These are phyloP conservation scores for Salix purpurea DNA, from an alignment of 345 rosid genomes.

Conservation along the genomic window DNA sequence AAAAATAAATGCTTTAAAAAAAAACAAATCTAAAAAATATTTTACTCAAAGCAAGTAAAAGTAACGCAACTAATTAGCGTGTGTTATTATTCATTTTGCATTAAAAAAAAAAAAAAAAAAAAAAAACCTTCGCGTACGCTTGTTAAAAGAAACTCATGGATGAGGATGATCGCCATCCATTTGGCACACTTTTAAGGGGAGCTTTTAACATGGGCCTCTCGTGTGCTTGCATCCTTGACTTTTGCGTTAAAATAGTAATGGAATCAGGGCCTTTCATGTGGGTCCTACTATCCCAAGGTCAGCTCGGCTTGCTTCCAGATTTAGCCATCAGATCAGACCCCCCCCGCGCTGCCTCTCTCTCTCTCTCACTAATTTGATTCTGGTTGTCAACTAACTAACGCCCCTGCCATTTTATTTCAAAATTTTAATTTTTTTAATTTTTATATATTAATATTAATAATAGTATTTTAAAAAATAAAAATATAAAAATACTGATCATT, in stretches of 20 bases:
- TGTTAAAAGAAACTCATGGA: not conserved
- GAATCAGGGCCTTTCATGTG: not conserved
- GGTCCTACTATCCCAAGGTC: not conserved
- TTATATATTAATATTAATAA: too few relatives aligned
- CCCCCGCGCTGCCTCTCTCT: too few relatives aligned
- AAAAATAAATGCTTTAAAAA: too few relatives aligned
- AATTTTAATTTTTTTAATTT: too few relatives aligned
- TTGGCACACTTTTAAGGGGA: slow-evolving; percentile 11
- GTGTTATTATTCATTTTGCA: too few relatives aligned
- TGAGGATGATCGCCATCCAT: slow-evolving; percentile 7
- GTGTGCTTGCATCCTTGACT: slow-evolving; percentile 20
- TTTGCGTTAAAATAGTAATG: slow-evolving; percentile 3
- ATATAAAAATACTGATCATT: too few relatives aligned
- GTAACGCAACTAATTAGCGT: not conserved
- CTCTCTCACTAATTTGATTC: not conserved
- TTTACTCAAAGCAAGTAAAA: too few relatives aligned
- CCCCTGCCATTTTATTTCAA: too few relatives aligned
- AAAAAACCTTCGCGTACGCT: too few relatives aligned
- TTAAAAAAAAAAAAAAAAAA: too few relatives aligned
- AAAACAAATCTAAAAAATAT: too few relatives aligned
- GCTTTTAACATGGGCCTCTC: slow-evolving; percentile 9
- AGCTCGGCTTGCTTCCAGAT: slow-evolving; percentile 11
- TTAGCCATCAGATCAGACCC: not conserved
- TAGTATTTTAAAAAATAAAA: too few relatives aligned
- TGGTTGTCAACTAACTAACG: not conserved